Percentiles rank a stretch among this genome's conserved stretches.
These are phyloP conservation scores for Acanthamoeba rhysodes DNA, from an alignment of 208 protist genomes.

Conservation along the genomic window DNA sequence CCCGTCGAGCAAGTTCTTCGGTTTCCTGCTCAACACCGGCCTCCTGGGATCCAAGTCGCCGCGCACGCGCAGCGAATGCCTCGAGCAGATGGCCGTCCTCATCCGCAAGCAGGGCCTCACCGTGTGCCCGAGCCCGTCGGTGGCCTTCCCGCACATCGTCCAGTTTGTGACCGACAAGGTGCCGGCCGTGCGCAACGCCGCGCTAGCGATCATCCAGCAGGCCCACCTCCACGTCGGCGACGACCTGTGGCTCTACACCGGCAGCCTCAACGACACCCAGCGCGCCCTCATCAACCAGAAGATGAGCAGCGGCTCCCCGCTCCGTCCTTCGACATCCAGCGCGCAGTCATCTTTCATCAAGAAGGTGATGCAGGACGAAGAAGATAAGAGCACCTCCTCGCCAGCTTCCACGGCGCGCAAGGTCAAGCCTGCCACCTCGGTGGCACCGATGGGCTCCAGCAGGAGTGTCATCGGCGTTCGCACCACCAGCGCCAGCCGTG, in stretches of 20 bases:
- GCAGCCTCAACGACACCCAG: conserved; percentile 69
- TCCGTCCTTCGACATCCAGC: not conserved
- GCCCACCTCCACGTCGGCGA: conserved; percentile 74
- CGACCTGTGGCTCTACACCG: conserved; percentile 68
- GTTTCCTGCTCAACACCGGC: conserved; percentile 21
- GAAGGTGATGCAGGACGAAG: not conserved
- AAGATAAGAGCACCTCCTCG: not conserved
- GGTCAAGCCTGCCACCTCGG: not conserved
- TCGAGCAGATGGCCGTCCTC: conserved; percentile 74
- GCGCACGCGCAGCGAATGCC: conserved; percentile 62
- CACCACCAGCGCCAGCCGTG: not conserved
- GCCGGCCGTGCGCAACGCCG: conserved; percentile 73
- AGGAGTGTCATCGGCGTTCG: not conserved
- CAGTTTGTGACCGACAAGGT: conserved; percentile 78
- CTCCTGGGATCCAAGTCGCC: conserved; percentile 76
- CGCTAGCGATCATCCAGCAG: conserved; percentile 69
- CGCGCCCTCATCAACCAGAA: conserved; percentile 67
- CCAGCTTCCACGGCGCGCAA: not conserved
- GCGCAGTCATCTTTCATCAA: not conserved
- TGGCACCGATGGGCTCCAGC: not conserved
- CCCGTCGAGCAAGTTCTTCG: conserved; percentile 77
- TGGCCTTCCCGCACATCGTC: conserved; percentile 65
- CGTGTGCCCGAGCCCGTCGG: conserved; percentile 73
- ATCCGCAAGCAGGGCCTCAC: conserved; percentile 78
- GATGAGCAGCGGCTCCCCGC: conserved; percentile 42